phyloP scores from a whole-genome alignment of 2,329 filamentous ascomycete genomes.

The Colletotrichum sp. region DNA sequence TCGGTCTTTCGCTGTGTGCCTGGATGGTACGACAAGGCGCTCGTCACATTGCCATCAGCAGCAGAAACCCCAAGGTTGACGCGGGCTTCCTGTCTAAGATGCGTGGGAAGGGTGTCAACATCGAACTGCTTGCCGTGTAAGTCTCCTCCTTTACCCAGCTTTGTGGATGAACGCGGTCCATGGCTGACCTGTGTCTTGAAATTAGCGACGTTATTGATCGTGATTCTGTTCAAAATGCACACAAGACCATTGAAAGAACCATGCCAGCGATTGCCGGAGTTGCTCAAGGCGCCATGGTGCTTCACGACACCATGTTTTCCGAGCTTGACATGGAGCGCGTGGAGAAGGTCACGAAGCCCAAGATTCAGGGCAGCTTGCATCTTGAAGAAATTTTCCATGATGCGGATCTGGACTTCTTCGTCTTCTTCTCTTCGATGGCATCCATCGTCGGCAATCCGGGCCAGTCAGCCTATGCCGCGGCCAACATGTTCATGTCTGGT shows the following conservation, averaged over 20 bases:
- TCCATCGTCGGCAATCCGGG: slow-evolving; percentile 31
- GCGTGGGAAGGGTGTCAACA: slow-evolving; percentile 33
- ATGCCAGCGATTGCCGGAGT: slow-evolving; percentile 36
- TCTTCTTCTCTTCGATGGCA: slow-evolving; percentile 35
- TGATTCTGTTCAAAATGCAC: not conserved
- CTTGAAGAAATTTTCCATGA: slow-evolving; percentile 25
- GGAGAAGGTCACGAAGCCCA: slow-evolving; percentile 29
- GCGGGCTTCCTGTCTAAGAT: slow-evolving; percentile 20
- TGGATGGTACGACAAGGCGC: slow-evolving; percentile 41
- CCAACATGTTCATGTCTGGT: slow-evolving; percentile 44
- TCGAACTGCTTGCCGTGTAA: slow-evolving; percentile 28
- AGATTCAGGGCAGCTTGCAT: slow-evolving; percentile 37
- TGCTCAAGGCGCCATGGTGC: slow-evolving; percentile 44
- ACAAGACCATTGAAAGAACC: not conserved
- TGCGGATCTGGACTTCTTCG: slow-evolving; percentile 37
- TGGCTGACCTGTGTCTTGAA: not conserved
- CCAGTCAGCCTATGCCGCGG: slow-evolving; percentile 50
- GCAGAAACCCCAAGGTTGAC: slow-evolving; percentile 32
- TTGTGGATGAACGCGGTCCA: not conserved
- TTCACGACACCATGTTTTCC: slow-evolving; percentile 23
- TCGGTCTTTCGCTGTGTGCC: slow-evolving; percentile 36
- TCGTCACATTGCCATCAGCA: slow-evolving; percentile 35
- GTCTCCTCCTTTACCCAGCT: not conserved
- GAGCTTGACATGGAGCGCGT: slow-evolving; percentile 31
- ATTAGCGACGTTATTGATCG: not conserved